Evolutionary conservation across 1,139 yeast genomes (phyloP), one percentile per base, ranked within the genome.

Genomic region (Candida tropicalis): DNA sequence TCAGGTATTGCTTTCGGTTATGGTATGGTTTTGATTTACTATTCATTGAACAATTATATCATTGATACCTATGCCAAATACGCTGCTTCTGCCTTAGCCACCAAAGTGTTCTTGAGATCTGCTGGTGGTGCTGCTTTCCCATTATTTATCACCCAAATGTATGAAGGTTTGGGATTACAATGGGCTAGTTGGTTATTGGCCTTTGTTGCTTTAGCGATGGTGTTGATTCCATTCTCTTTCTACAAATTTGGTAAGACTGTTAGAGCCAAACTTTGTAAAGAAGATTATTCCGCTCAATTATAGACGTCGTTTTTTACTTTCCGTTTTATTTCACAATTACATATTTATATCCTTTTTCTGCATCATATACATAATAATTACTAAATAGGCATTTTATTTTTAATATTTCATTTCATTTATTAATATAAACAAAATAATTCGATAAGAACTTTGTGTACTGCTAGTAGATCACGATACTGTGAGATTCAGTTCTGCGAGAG

Each of bases 51-150:
- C 68, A 88, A 88, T 66, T 89, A 89, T 63, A 87, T 89, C 63
- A 86, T 89, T 60, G 96, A 88, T 64, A 83, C 95, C 23, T 88
- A 87, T 63, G 87, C 89, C 42, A 82, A 83, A 57, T 87, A 78
- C 57, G 96, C 96, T n/a, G 95, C 96, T 11, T 81, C 89, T 44
- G 96, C 96, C 0, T 73, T 89, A 52, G 96, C 96, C 10, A 89
- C 96, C 12, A 88, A 88, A 64, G 96, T 88, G 26, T 87, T 89
- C 58, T 70, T 91, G 57, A 82, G 99, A 71, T 82, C 91, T 48
- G 82, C 87, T 27, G 91, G 91, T 58, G 95, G 95, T 66, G 95
- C 91, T 29, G 91, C 90, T 0, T 90, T 91, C 78, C 97, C 98
- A 28, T 70, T 91, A 47, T 91, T 91, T 57, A 79, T 84, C n/a